Evolutionary conservation across 148 eudicot genomes (phyloP).

Genomic region (Diospyros lotus): DNA sequence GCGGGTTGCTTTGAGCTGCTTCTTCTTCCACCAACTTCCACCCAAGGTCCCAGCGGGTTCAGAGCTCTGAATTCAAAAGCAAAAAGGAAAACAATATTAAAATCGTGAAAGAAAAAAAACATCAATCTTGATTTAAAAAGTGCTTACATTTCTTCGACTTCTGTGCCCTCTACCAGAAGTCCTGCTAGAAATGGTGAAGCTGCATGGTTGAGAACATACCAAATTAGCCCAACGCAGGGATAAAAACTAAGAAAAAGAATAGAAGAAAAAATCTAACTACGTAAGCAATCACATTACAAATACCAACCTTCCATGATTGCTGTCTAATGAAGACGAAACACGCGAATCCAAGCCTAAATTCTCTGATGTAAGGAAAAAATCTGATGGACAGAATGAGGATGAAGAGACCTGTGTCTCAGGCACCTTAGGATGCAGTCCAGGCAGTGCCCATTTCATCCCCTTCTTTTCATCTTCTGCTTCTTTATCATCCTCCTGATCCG

Average conservation of each 20-base stretch:
- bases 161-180: constrained; percentile 51
- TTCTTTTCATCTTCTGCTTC: constrained; percentile 31
- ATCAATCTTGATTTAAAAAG: neutral
- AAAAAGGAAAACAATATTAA: neutral
- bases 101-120: neutral
- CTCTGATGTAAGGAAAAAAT: constrained; percentile 58
- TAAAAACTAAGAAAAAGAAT: constrained; percentile 1
- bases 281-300: neutral
- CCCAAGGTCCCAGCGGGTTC: constrained; percentile 52
- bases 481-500: constrained; percentile 32
- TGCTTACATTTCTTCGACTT: constrained; percentile 67
- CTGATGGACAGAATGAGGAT: constrained; percentile 59
- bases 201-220: constrained; percentile 13
- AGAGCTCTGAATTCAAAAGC: constrained; percentile 41
- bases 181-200: constrained; percentile 47
- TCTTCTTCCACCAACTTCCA: constrained; percentile 59
- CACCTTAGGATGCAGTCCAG: constrained; percentile 44
- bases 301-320: constrained; percentile 68
- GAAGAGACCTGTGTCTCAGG: constrained; percentile 47
- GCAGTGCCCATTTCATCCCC: constrained; percentile 50
- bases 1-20: constrained; percentile 58
- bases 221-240: constrained; percentile 14
- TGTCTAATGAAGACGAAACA: constrained; percentile 53
- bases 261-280: neutral
- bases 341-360: constrained; percentile 56